These are phyloP conservation scores for Phaffia australis DNA, from an alignment of 768 basidiomycete genomes.

Conservation along the genomic window DNA sequence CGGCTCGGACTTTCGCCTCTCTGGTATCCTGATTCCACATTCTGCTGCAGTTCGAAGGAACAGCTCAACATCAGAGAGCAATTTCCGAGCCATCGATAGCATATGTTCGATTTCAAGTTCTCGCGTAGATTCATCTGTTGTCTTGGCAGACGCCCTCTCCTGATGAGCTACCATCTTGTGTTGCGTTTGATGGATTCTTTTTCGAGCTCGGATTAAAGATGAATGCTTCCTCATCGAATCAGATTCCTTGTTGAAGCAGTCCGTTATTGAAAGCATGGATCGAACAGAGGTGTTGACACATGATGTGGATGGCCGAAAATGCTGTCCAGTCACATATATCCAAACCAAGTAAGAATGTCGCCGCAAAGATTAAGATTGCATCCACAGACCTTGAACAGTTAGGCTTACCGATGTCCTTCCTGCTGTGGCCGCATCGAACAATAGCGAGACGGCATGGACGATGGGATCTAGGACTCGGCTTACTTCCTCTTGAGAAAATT, in stretches of 20 bases:
- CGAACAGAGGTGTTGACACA: conserved; percentile 91
- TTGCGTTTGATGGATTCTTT: conserved; percentile 66
- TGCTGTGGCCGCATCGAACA: conserved; percentile 63
- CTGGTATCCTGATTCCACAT: conserved; percentile 37
- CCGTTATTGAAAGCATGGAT: conserved; percentile 67
- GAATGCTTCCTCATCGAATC: conserved; percentile 56
- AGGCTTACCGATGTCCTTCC: conserved; percentile 11
- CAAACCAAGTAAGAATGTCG: neutral
- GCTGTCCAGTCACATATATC: conserved; percentile 33
- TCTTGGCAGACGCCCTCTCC: conserved; percentile 28
- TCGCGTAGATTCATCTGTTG: conserved; percentile 40
- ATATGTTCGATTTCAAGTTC: conserved; percentile 59
- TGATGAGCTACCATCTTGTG: conserved; percentile 56
- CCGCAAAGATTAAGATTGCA: too few species aligned
- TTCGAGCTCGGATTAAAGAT: conserved; percentile 61
- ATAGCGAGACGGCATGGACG: conserved; percentile 68
- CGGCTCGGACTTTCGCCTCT: neutral
- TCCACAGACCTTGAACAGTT: neutral
- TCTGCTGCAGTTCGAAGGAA: conserved; percentile 49
- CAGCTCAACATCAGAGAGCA: conserved; percentile 65
- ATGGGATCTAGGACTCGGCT: conserved; percentile 59
- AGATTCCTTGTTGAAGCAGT: conserved; percentile 74
- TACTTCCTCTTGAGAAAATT: conserved; percentile 52
- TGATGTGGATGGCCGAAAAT: conserved; percentile 88
- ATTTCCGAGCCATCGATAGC: conserved; percentile 67